Conservation (phyloP, 1,284 basidiomycete genomes). For the Moesziomyces sp. region DNA sequence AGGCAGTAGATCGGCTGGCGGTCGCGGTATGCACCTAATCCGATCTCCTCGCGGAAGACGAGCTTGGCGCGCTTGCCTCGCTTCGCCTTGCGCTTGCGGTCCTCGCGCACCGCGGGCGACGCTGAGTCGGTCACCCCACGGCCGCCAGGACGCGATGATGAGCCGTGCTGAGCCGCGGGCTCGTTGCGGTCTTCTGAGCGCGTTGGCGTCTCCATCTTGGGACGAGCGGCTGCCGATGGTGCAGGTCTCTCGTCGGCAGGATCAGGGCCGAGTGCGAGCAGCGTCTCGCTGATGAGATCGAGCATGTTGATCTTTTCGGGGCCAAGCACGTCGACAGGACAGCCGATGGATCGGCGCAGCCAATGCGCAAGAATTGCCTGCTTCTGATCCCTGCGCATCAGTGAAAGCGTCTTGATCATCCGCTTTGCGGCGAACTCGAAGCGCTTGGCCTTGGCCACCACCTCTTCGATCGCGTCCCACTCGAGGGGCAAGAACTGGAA, state of each 20-base stretch:
- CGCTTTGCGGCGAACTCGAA: constrained; percentile 47
- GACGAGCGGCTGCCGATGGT: constrained; percentile 8
- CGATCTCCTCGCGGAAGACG: constrained; percentile 63
- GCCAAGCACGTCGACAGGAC: constrained; percentile 53
- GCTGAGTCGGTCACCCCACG: constrained; percentile 26
- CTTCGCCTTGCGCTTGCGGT: constrained; percentile 51
- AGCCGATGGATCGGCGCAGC: constrained; percentile 47
- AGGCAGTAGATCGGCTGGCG: constrained; percentile 62
- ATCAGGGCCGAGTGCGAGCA: constrained; percentile 18
- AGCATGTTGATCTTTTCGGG: constrained; percentile 51
- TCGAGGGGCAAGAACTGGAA: constrained; percentile 48
- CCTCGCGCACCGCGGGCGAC: constrained; percentile 33
- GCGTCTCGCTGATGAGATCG: constrained; percentile 32
- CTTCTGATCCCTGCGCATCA: constrained; percentile 49
- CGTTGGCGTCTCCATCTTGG: constrained; percentile 19
- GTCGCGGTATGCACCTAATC: constrained; percentile 37
- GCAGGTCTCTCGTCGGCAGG: constrained; percentile 5
- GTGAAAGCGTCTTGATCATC: constrained; percentile 52
- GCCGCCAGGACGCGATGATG: constrained; percentile 14
- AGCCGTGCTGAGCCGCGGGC: constrained; percentile 5
- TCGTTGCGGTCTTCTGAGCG: constrained; percentile 17
- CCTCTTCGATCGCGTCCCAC: constrained; percentile 48
- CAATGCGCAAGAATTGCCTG: constrained; percentile 40
- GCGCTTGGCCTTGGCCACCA: constrained; percentile 44
- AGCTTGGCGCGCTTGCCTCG: constrained; percentile 65